Percentiles rank a stretch among this genome's conserved stretches.
phyloP scores from a whole-genome alignment of 2,329 filamentous ascomycete genomes.

The Paecilomyces dactylethromorphus region DNA sequence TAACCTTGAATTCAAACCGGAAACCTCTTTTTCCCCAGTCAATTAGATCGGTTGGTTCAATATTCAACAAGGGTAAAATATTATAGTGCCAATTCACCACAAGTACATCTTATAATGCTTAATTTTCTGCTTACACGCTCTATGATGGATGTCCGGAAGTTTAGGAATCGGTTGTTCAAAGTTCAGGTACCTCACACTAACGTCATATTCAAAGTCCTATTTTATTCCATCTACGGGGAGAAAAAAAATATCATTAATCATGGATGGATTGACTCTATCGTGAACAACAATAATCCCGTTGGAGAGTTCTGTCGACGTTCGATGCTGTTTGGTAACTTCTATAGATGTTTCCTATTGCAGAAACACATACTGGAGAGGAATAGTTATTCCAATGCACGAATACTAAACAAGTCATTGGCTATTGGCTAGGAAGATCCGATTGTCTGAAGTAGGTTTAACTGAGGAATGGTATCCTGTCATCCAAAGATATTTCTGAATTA shows the following conservation, averaged over 20 bases:
- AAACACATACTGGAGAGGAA: background rate
- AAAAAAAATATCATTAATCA: background rate
- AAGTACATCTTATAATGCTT: background rate
- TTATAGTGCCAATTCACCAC: background rate
- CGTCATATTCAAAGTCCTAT: background rate
- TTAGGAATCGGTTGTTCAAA: background rate
- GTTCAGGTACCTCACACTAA: background rate
- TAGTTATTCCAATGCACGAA: background rate
- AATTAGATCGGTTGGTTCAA: background rate
- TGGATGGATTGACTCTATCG: no score
- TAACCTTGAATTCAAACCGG: background rate
- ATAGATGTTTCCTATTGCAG: background rate
- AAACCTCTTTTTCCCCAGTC: background rate
- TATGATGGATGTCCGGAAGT: background rate
- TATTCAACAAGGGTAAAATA: background rate
- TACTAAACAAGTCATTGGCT: background rate
- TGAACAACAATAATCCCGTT: background rate
- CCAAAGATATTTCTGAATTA: background rate
- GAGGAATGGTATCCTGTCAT: background rate
- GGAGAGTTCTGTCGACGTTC: background rate
- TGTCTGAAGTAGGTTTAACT: background rate
- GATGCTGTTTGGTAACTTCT: background rate
- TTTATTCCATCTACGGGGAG: background rate
- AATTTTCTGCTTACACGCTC: background rate
- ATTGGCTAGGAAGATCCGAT: background rate